These are phyloP conservation scores for Scheffersomyces stipitis DNA, from an alignment of 805 yeast genomes.

Conservation along the genomic window DNA sequence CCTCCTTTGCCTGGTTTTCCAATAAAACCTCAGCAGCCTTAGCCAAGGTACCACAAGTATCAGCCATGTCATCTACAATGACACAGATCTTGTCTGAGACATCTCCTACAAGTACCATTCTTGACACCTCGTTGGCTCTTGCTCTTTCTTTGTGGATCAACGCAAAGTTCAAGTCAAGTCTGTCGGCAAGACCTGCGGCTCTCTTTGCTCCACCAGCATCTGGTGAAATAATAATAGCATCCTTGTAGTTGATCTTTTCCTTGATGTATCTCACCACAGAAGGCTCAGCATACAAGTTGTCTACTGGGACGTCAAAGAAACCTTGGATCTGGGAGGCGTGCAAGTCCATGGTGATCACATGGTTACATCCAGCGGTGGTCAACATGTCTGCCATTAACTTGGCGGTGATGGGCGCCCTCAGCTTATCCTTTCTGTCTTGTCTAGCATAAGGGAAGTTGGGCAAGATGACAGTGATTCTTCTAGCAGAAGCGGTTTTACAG, in stretches of 20 bases:
- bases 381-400: slow-evolving; percentile 81
- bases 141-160: slow-evolving; percentile 84
- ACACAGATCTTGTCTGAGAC: slow-evolving; percentile 73
- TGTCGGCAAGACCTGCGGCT: slow-evolving; percentile 83
- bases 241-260: slow-evolving; percentile 55
- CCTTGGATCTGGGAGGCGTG: slow-evolving; percentile 92
- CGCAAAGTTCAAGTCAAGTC: slow-evolving; percentile 76
- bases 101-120: slow-evolving; percentile 86
- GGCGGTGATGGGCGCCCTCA: slow-evolving; percentile 84
- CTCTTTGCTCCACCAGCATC: slow-evolving; percentile 92
- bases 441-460: slow-evolving; percentile 89
- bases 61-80: slow-evolving; percentile 87
- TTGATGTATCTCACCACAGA: slow-evolving; percentile 72
- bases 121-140: slow-evolving; percentile 77
- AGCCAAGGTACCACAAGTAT: slow-evolving; percentile 82
- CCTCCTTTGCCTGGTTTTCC: slow-evolving; percentile 67
- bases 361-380: slow-evolving; percentile 83
- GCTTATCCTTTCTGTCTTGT: slow-evolving; percentile 83
- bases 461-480: slow-evolving; percentile 78
- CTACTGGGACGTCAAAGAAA: slow-evolving; percentile 79
- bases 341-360: slow-evolving; percentile 82
- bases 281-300: slow-evolving; percentile 82
- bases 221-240: slow-evolving; percentile 78
- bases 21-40: slow-evolving; percentile 78
- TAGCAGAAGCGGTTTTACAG: slow-evolving; percentile 78